Percentiles rank a stretch among this genome's conserved stretches.
phyloP scores from a whole-genome alignment of 1,284 basidiomycete species.

The Xerocomus nothofagi region DNA sequence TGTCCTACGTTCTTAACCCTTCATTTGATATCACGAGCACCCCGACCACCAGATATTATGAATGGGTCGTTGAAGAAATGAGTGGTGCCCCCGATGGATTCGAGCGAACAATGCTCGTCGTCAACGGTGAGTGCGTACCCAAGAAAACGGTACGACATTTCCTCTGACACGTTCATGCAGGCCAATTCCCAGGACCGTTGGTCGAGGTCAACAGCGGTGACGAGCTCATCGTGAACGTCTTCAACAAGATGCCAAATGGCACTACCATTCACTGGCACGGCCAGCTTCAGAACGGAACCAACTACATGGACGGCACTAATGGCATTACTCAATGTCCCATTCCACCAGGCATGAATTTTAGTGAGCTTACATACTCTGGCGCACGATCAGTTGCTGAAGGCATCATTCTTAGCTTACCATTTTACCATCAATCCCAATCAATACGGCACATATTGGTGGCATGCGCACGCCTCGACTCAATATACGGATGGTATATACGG shows the following conservation, averaged over 20 bases:
- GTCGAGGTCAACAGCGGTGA: slow-evolving; percentile 36
- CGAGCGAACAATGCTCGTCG: slow-evolving; percentile 34
- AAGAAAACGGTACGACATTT: not conserved
- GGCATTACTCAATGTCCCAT: slow-evolving; percentile 36
- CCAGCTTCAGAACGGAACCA: slow-evolving; percentile 36
- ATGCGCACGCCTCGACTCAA: slow-evolving; percentile 34
- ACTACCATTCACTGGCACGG: slow-evolving; percentile 36
- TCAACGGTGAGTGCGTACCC: slow-evolving; percentile 22
- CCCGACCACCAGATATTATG: slow-evolving; percentile 34
- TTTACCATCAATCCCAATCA: slow-evolving; percentile 34
- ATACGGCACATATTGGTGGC: slow-evolving; percentile 36
- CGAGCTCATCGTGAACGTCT: slow-evolving; percentile 35
- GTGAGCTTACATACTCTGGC: slow-evolving; percentile 13
- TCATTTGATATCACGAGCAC: slow-evolving; percentile 28
- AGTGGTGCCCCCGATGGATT: slow-evolving; percentile 32
- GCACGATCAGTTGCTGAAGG: slow-evolving; percentile 5
- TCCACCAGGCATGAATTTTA: slow-evolving; percentile 36
- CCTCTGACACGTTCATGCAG: slow-evolving; percentile 14
- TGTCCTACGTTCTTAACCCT: slow-evolving; percentile 33
- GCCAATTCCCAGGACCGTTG: slow-evolving; percentile 35
- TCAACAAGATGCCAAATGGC: slow-evolving; percentile 34
- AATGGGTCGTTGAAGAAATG: slow-evolving; percentile 33
- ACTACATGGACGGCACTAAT: slow-evolving; percentile 37
- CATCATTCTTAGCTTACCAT: slow-evolving; percentile 21
- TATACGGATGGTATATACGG: slow-evolving; percentile 37